Evolutionary conservation across 768 basidiomycete species (phyloP).

Genomic region (Leccinum truebloodii): DNA sequence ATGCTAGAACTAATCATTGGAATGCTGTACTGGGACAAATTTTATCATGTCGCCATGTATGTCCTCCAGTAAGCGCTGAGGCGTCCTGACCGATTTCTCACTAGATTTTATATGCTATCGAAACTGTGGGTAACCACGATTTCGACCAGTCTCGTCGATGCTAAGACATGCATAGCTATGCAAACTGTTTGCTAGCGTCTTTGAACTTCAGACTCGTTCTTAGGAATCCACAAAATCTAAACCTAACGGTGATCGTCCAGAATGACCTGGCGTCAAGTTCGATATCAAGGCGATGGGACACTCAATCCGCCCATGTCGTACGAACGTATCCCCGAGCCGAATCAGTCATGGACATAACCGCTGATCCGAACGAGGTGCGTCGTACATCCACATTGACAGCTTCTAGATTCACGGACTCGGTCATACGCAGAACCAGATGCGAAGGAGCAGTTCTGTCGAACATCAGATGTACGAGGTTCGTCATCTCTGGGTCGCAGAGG

Average conservation of each 20-base stretch:
- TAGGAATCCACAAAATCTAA: background rate
- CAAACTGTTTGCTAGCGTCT: no score
- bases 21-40: background rate
- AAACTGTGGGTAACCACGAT: no score
- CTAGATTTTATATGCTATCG: no score
- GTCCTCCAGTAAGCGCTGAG: background rate
- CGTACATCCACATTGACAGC: background rate
- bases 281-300: background rate
- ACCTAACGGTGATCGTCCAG: background rate
- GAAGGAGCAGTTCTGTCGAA: background rate
- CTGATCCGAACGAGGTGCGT: background rate
- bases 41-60: slow-evolving; percentile 24
- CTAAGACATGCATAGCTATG: no score
- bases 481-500: no score
- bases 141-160: no score
- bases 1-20: slow-evolving; percentile 22
- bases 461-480: no score
- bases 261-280: background rate
- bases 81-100: no score
- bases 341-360: background rate
- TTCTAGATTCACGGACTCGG: no score
- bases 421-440: background rate
- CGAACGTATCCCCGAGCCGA: background rate
- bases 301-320: background rate
- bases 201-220: slow-evolving; percentile 11